A percentile compares a stretch with the other conserved stretches of the same genome.
Conservation (phyloP, 371 early-diverging fungal species). For the Entomophthora muscae region DNA sequence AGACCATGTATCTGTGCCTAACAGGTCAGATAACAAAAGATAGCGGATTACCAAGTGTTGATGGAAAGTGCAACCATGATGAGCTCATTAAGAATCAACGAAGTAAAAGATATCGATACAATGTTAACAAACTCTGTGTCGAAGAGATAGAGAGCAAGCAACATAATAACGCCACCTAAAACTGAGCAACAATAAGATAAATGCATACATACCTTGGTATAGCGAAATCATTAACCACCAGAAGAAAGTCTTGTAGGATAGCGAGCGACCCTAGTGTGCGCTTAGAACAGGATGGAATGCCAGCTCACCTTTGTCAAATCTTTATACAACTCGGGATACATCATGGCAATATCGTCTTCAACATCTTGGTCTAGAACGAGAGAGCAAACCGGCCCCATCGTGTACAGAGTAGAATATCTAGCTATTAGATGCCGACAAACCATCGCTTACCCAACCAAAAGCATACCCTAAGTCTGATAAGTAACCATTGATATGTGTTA, state of each 20-base stretch:
- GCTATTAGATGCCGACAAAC: constrained; percentile 62
- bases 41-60: constrained; percentile 47
- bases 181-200: not conserved
- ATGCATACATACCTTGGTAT: constrained; percentile 63
- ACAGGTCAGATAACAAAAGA: not conserved
- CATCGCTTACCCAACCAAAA: constrained; percentile 30
- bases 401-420: constrained; percentile 53
- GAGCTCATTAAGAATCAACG: constrained; percentile 92
- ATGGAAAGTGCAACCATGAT: constrained; percentile 96
- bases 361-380: constrained; percentile 88
- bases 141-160: constrained; percentile 82
- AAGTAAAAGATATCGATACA: constrained; percentile 93
- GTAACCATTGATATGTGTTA: not conserved
- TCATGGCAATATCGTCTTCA: constrained; percentile 70
- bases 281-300: not conserved
- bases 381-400: constrained; percentile 95
- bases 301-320: constrained; percentile 66
- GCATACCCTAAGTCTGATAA: constrained; percentile 24
- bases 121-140: constrained; percentile 92
- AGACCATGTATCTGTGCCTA: constrained; percentile 70
- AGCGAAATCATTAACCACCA: constrained; percentile 89
- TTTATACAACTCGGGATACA: constrained; percentile 96
- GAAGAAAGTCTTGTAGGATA: constrained; percentile 86
- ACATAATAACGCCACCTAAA: constrained; percentile 83
- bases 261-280: constrained; percentile 46